Evolutionary conservation across 148 eudicot species (phyloP).

Genomic region (Vaccinium macrocarpon): DNA sequence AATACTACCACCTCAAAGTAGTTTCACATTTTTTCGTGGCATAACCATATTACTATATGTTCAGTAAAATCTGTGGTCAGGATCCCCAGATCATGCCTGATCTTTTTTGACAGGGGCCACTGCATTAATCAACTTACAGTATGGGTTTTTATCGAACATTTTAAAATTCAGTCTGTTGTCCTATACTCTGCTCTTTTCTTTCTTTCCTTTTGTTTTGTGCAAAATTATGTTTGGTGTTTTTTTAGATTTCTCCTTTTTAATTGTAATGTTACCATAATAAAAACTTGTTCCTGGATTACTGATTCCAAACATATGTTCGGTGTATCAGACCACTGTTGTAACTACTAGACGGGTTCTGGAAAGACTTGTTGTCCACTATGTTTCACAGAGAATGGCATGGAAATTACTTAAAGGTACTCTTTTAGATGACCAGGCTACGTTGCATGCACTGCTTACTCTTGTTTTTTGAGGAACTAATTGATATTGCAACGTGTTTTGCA

Average conservation of each 20-base stretch:
- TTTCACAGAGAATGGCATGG: constrained; percentile 91
- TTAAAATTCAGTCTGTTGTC: background rate
- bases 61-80: too few relatives aligned
- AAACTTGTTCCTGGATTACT: constrained; percentile 1
- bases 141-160: background rate
- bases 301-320: background rate
- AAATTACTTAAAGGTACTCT: constrained; percentile 86
- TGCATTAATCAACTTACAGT: background rate
- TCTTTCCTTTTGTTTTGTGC: constrained; percentile 9
- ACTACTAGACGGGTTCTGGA: constrained; percentile 90
- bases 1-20: too few relatives aligned
- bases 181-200: background rate
- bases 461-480: background rate
- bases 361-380: constrained; percentile 68
- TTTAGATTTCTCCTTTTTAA: background rate
- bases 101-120: background rate
- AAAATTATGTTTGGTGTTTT: background rate
- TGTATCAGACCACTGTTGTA: constrained; percentile 64
- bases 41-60: too few relatives aligned
- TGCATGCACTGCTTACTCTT: background rate
- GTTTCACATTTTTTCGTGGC: too few relatives aligned
- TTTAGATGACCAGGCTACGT: background rate
- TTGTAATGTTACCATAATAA: background rate
- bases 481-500: constrained; percentile 24
- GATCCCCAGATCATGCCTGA: background rate